These are phyloP conservation scores for Endothia cerciana DNA, from an alignment of 2,329 filamentous ascomycete genomes.

Conservation along the genomic window DNA sequence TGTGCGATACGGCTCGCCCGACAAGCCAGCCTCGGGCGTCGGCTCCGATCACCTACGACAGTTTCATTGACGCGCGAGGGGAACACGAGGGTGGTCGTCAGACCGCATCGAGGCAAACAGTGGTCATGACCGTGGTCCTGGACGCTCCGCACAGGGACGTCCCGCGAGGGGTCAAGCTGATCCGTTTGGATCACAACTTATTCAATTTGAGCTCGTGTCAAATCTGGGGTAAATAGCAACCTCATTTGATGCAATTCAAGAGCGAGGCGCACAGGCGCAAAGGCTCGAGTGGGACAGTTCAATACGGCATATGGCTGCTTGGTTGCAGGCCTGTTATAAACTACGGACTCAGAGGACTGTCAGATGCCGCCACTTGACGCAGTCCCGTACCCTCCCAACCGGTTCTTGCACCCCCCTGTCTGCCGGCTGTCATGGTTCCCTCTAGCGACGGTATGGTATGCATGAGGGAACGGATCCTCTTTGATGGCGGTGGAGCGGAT, in stretches of 20 bases:
- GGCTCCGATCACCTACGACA: constrained; percentile 12
- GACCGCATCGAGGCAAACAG: constrained; percentile 11
- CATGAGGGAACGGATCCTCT: constrained; percentile 1
- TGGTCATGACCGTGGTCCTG: constrained; percentile 11
- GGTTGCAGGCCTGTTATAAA: background rate
- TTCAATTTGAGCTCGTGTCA: constrained; percentile 18
- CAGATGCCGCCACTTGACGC: constrained; percentile 1
- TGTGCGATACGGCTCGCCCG: constrained; percentile 3
- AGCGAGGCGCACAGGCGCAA: background rate
- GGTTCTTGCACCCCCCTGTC: background rate
- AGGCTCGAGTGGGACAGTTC: background rate
- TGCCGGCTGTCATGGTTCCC: constrained; percentile 13
- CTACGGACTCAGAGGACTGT: constrained; percentile 4
- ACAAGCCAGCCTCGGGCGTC: constrained; percentile 5
- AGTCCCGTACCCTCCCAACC: constrained; percentile 9
- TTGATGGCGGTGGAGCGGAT: background rate
- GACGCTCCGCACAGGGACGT: background rate
- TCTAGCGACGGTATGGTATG: constrained; percentile 3
- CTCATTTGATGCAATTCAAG: background rate
- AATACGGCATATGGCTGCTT: constrained; percentile 5
- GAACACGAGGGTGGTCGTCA: constrained; percentile 6
- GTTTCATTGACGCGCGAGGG: background rate
- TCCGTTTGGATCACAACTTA: constrained; percentile 4
- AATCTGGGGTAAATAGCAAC: constrained; percentile 10
- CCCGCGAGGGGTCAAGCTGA: background rate